Conservation (phyloP, 164 flowering plant genomes). For the Warburgia ugandensis region DNA sequence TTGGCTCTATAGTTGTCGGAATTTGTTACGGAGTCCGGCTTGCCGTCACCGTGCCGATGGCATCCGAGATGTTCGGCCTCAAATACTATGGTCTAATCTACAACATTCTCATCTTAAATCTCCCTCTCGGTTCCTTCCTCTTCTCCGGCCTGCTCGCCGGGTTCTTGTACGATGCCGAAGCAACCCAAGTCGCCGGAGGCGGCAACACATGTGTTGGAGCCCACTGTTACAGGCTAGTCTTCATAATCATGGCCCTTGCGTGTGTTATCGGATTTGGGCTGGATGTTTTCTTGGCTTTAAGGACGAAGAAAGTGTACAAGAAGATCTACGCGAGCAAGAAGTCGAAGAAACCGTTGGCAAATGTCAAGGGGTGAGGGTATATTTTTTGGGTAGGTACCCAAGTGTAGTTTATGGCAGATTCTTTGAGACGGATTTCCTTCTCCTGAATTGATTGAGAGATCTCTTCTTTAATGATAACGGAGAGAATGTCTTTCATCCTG, state of each 20-base stretch:
- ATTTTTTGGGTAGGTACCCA: background rate
- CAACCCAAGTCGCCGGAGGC: conserved; percentile 49
- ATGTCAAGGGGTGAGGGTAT: conserved; percentile 5
- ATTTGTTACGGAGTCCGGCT: conserved; percentile 82
- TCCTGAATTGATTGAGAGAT: too few species aligned
- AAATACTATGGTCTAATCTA: conserved; percentile 84
- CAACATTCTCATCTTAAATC: conserved; percentile 75
- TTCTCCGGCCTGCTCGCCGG: conserved; percentile 93
- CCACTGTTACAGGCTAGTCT: conserved; percentile 76
- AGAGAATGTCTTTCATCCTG: too few species aligned
- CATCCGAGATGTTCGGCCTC: conserved; percentile 90
- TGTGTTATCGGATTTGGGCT: conserved; percentile 62
- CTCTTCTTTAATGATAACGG: too few species aligned
- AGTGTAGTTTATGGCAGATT: too few species aligned
- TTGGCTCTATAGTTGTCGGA: conserved; percentile 72
- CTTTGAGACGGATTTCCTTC: too few species aligned
- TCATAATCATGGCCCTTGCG: conserved; percentile 62
- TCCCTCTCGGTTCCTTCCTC: conserved; percentile 88
- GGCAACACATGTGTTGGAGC: conserved; percentile 79
- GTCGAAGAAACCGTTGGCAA: conserved; percentile 11
- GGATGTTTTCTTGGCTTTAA: conserved; percentile 46
- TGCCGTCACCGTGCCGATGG: conserved; percentile 74
- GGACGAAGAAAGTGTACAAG: conserved; percentile 47
- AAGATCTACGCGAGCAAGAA: conserved; percentile 47
- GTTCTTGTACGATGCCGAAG: conserved; percentile 59